Percentiles rank a stretch among this genome's conserved stretches.
Conservation (phyloP, 2,329 filamentous ascomycete species). For the Aspergillus alliaceus region DNA sequence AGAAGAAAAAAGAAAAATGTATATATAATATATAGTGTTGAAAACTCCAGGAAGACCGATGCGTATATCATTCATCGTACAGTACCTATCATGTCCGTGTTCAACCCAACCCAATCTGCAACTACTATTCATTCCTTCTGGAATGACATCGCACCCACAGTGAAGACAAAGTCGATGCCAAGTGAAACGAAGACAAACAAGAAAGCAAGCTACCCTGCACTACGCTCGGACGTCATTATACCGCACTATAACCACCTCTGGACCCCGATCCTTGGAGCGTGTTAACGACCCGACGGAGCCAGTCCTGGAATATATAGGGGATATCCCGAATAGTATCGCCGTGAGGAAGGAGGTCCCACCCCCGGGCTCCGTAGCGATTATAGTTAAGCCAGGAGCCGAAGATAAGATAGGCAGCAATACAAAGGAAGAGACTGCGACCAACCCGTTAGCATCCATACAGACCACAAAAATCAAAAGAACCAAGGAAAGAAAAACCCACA, state of each 20-base stretch:
- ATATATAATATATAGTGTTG: background rate
- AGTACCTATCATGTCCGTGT: background rate
- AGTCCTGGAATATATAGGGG: slow-evolving; percentile 90
- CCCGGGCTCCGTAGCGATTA: slow-evolving; percentile 90
- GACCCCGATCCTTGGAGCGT: slow-evolving; percentile 81
- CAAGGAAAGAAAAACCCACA: slow-evolving; percentile 60
- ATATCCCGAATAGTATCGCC: slow-evolving; percentile 89
- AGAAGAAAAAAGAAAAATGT: background rate
- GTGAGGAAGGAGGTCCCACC: slow-evolving; percentile 93
- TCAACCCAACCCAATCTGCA: background rate
- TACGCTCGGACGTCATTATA: slow-evolving; percentile 52
- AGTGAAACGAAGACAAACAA: background rate
- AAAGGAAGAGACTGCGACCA: slow-evolving; percentile 74
- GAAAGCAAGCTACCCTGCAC: background rate
- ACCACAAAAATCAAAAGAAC: background rate
- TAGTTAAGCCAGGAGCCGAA: slow-evolving; percentile 99
- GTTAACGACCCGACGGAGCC: slow-evolving; percentile 74
- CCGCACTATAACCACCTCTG: slow-evolving; percentile 91
- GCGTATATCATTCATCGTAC: background rate
- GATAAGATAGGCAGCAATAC: slow-evolving; percentile 85
- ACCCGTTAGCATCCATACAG: background rate
- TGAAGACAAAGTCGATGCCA: background rate
- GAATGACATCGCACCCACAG: background rate
- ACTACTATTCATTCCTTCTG: background rate
- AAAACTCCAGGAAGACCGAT: background rate